Evolutionary conservation across 192 early-diverging fungal species (phyloP).

Genomic region (Coemansia sp.): DNA sequence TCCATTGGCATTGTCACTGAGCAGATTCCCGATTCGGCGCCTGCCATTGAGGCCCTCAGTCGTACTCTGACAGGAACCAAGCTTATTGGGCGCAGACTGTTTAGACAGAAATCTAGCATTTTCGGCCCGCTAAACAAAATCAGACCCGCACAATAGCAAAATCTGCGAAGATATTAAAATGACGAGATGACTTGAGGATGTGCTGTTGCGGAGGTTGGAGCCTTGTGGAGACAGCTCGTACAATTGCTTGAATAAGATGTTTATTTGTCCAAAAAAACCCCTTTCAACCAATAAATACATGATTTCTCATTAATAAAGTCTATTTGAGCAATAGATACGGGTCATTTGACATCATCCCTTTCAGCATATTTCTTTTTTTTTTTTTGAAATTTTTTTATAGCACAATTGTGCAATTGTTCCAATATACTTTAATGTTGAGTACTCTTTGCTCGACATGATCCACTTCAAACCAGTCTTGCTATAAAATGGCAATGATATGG

Average conservation of each 20-base stretch:
- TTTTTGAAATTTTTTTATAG: neutral
- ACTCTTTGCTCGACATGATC: neutral
- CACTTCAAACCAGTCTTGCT: neutral
- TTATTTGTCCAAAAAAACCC: too few species aligned
- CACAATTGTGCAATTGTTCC: neutral
- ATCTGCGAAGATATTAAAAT: too few species aligned
- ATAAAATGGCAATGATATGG: neutral
- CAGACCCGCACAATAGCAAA: constrained; percentile 6
- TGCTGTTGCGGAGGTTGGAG: too few species aligned
- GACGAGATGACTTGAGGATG: too few species aligned
- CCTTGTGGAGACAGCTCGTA: too few species aligned
- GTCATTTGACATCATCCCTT: neutral
- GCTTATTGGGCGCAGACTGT: constrained; percentile 23
- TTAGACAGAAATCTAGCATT: constrained; percentile 24
- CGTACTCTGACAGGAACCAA: constrained; percentile 26
- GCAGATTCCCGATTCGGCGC: constrained; percentile 9
- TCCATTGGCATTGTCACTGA: constrained; percentile 16
- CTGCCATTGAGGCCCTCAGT: constrained; percentile 18
- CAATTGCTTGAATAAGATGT: too few species aligned
- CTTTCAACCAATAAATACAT: too few species aligned
- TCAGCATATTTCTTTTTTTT: neutral
- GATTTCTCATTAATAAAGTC: too few species aligned
- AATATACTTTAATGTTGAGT: neutral
- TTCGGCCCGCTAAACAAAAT: constrained; percentile 34
- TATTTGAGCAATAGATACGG: too few species aligned